A percentile compares a stretch with the other conserved stretches of the same genome.
Evolutionary conservation across 805 yeast genomes (phyloP).

Genomic region (Kodamaea kakaduensis): DNA sequence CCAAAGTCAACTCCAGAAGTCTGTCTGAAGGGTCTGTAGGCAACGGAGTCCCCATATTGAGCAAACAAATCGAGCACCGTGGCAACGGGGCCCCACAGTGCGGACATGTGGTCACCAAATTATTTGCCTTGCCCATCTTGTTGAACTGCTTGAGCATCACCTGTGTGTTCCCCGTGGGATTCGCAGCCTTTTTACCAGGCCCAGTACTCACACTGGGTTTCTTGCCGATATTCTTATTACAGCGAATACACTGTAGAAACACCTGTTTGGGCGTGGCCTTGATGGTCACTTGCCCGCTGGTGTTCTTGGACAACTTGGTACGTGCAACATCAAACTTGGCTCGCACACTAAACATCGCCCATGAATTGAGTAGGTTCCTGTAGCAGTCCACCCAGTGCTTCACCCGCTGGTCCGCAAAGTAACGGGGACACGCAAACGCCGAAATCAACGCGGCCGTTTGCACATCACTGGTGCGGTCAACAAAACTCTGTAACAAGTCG

Average conservation of each 20-base stretch:
- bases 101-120: slow-evolving; percentile 51
- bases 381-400: slow-evolving; percentile 77
- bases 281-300: slow-evolving; percentile 44
- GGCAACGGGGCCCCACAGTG: slow-evolving; percentile 88
- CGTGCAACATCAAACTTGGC: slow-evolving; percentile 85
- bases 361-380: slow-evolving; percentile 64
- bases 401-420: slow-evolving; percentile 68
- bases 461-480: slow-evolving; percentile 83
- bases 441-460: slow-evolving; percentile 87
- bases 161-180: slow-evolving; percentile 11
- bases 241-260: slow-evolving; percentile 72
- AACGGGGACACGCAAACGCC: slow-evolving; percentile 79
- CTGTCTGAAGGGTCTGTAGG: slow-evolving; percentile 39
- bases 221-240: slow-evolving; percentile 67
- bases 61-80: slow-evolving; percentile 82
- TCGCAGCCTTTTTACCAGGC: slow-evolving; percentile 2
- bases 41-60: slow-evolving; percentile 68
- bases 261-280: slow-evolving; percentile 67
- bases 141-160: slow-evolving; percentile 34
- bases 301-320: slow-evolving; percentile 55
- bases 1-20: slow-evolving; percentile 14
- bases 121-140: slow-evolving; percentile 20
- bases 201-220: slow-evolving; percentile 13
- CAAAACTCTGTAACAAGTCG: slow-evolving; percentile 78
- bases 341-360: slow-evolving; percentile 73